Percentiles rank a stretch among this genome's conserved stretches.
phyloP scores from a whole-genome alignment of 768 basidiomycete species.

The Russula emetica region DNA sequence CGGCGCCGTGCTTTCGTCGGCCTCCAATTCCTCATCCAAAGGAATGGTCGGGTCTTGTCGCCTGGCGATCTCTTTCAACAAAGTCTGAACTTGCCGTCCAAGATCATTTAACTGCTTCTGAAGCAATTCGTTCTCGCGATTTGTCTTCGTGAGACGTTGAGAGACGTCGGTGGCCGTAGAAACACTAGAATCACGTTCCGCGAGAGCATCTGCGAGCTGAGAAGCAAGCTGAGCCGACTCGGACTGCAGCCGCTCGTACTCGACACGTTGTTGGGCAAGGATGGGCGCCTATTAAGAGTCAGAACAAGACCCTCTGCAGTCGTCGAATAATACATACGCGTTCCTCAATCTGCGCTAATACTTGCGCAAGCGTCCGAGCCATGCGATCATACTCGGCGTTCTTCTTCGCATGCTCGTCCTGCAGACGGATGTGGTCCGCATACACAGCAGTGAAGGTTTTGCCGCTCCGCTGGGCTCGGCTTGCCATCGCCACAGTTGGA shows the following conservation, averaged over 20 bases:
- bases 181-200: slow-evolving; percentile 67
- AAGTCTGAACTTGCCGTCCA: slow-evolving; percentile 64
- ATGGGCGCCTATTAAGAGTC: slow-evolving; percentile 65
- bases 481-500: slow-evolving; percentile 84
- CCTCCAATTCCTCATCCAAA: slow-evolving; percentile 58
- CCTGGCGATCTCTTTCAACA: slow-evolving; percentile 77
- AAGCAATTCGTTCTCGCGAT: slow-evolving; percentile 25
- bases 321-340: slow-evolving; percentile 46
- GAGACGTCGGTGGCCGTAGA: slow-evolving; percentile 47
- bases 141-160: slow-evolving; percentile 23
- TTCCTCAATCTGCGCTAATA: slow-evolving; percentile 89
- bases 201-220: slow-evolving; percentile 70
- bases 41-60: too few relatives aligned
- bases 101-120: slow-evolving; percentile 28
- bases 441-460: slow-evolving; percentile 95
- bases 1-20: slow-evolving; percentile 42
- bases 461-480: slow-evolving; percentile 72
- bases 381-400: slow-evolving; percentile 80
- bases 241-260: slow-evolving; percentile 78
- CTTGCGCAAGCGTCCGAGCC: too few relatives aligned
- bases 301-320: neutral
- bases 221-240: slow-evolving; percentile 77
- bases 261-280: slow-evolving; percentile 81
- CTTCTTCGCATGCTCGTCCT: slow-evolving; percentile 76
- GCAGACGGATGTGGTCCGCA: slow-evolving; percentile 79